Evolutionary conservation across 148 eudicot species (phyloP), one percentile per base, ranked within the genome.

Genomic region (Silene latifolia): DNA sequence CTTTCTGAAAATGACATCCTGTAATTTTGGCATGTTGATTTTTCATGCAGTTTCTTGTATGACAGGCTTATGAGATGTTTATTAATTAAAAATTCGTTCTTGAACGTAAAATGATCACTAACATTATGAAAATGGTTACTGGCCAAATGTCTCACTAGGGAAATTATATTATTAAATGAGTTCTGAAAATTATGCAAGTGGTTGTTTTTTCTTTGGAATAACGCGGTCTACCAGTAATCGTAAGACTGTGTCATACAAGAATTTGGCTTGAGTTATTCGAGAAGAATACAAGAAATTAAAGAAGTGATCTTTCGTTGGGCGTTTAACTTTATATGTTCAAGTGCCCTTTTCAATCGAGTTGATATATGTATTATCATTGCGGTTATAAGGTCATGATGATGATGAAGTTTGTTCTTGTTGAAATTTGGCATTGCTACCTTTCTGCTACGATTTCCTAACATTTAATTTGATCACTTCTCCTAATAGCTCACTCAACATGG

Each of bases 401-500:
- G 13, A 61, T 47, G 42, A 44, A 46, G 42, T 74, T 63, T 74
- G 69, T 23, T 68, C 57, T 76, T 76, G 73, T 58, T 67, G 68
- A 15, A 57, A 21, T 64, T 78, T 24, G 66, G 75, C 71, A 32
- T 14, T 71, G 2, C 29, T 29, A 71, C 39, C 61, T 72, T 77
- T 64, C 56, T 68, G 51, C 39, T 42, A 59, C 57, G 58, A 27
- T 19, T 58, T 73, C 5, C 4, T 20, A 69, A 47, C 72, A 62
- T 64, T 81, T 48, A 80, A 32, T 66, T 35, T 73, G 70, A 15
- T 14, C 35, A 2, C 72, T 48, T 27, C 11, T 79, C 78, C 74
- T 88, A 42, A 84, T 90, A 95, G 99, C 83, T 89, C 96, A 6
- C 90, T 95, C 11, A 95, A 95, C 79, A 89, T 95, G 96, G 83